These are phyloP conservation scores for Eragrostis nindensis DNA, from an alignment of 176 grass and related monocot genomes.

Conservation along the genomic window DNA sequence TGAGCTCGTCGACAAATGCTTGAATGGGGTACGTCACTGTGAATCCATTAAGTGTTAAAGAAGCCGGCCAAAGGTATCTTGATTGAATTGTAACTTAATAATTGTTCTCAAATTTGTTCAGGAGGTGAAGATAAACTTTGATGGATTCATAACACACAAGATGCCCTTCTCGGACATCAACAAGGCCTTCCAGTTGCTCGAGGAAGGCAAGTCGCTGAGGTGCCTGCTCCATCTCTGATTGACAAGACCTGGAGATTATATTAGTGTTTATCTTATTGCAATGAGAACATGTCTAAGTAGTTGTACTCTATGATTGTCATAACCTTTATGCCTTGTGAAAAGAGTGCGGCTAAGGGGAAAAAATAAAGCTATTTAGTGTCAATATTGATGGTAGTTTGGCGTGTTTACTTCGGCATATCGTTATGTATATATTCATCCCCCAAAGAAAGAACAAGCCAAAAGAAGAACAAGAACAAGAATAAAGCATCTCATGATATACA, in stretches of 20 bases:
- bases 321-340: neutral
- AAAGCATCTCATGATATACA: too few relatives aligned
- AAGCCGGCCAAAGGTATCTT: neutral
- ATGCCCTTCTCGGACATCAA: constrained; percentile 84
- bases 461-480: too few relatives aligned
- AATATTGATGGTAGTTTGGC: neutral
- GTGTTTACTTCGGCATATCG: too few relatives aligned
- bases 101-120: constrained; percentile 15
- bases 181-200: constrained; percentile 66
- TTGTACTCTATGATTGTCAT: neutral
- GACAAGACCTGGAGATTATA: neutral
- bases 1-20: constrained; percentile 62
- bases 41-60: too few relatives aligned
- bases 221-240: constrained; percentile 70
- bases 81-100: neutral
- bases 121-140: constrained; percentile 72
- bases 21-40: constrained; percentile 45
- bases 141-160: constrained; percentile 87
- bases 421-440: too few relatives aligned
- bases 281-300: neutral
- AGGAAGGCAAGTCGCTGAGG: constrained; percentile 77
- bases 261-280: neutral
- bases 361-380: neutral
- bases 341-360: neutral
- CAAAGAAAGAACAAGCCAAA: too few relatives aligned